phyloP scores from a whole-genome alignment of 106 monocot genomes.

The Dioscorea dumetorum region DNA sequence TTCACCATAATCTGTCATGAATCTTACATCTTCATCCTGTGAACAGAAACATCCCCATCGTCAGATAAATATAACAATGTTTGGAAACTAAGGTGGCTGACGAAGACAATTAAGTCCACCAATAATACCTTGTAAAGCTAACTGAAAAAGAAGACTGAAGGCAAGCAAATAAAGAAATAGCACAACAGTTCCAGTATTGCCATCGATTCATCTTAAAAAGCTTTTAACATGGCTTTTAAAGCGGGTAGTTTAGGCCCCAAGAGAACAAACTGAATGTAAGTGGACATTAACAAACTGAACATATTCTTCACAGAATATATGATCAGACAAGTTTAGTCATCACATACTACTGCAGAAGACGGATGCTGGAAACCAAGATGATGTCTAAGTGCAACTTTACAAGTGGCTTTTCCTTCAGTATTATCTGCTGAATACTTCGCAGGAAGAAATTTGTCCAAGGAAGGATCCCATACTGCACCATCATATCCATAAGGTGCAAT shows the following conservation, averaged over 20 bases:
- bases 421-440: slow-evolving; percentile 26
- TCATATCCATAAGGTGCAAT: slow-evolving; percentile 33
- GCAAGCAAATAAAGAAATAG: too few species aligned
- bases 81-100: too few species aligned
- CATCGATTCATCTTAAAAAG: background rate
- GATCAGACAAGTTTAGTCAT: too few species aligned
- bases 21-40: background rate
- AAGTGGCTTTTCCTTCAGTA: slow-evolving; percentile 23
- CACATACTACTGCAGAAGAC: slow-evolving; percentile 21
- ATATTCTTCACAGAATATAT: too few species aligned
- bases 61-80: too few species aligned
- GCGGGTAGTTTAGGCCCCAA: background rate
- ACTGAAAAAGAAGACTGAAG: too few species aligned
- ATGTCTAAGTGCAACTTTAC: slow-evolving; percentile 22
- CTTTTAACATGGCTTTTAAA: background rate
- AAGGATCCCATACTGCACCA: slow-evolving; percentile 23
- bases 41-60: background rate
- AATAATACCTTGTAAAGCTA: too few species aligned
- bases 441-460: slow-evolving; percentile 24
- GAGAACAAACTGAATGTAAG: background rate
- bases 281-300: too few species aligned
- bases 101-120: too few species aligned
- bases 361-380: slow-evolving; percentile 13
- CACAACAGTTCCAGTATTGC: background rate
- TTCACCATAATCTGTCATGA: background rate